These are phyloP conservation scores for Magnusiomyces tetraspermus DNA, from an alignment of 1,139 yeast genomes.

Conservation along the genomic window DNA sequence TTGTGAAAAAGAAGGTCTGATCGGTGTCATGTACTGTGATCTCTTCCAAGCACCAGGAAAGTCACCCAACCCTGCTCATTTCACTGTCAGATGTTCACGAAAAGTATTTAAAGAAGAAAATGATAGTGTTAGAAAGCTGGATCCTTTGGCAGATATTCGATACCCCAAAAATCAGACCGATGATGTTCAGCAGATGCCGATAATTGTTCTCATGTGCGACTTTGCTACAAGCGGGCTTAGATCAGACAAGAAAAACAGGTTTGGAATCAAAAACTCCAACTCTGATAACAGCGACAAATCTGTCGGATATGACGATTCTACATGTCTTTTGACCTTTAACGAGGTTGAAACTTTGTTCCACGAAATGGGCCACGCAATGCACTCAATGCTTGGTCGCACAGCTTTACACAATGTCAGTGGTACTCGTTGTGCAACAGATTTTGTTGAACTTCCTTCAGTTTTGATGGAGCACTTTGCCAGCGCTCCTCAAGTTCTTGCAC, in stretches of 20 bases:
- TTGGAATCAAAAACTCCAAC: not conserved
- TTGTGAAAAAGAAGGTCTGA: constrained; percentile 46
- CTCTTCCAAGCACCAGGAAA: constrained; percentile 54
- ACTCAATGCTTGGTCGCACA: constrained; percentile 91
- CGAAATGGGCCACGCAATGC: constrained; percentile 99
- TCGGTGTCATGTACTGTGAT: constrained; percentile 63
- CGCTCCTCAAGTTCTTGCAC: constrained; percentile 63
- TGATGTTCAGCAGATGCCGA: constrained; percentile 66
- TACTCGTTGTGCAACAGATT: constrained; percentile 91
- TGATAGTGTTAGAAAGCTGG: constrained; percentile 21
- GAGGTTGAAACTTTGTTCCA: constrained; percentile 94
- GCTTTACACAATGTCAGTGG: constrained; percentile 86
- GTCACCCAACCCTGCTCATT: constrained; percentile 77
- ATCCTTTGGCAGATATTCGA: constrained; percentile 10
- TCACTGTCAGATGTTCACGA: constrained; percentile 92
- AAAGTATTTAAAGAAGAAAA: constrained; percentile 46
- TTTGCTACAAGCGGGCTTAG: constrained; percentile 36
- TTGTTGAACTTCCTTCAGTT: constrained; percentile 92
- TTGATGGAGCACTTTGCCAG: constrained; percentile 89
- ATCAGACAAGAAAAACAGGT: constrained; percentile 6
- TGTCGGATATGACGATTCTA: constrained; percentile 6
- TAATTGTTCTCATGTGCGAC: constrained; percentile 81
- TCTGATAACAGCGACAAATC: not conserved
- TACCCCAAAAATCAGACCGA: constrained; percentile 30
- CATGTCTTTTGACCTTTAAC: constrained; percentile 50